A percentile compares a stretch with the other conserved stretches of the same genome.
Conservation (phyloP, 495 filamentous ascomycete genomes). For the Evernia prunastri region DNA sequence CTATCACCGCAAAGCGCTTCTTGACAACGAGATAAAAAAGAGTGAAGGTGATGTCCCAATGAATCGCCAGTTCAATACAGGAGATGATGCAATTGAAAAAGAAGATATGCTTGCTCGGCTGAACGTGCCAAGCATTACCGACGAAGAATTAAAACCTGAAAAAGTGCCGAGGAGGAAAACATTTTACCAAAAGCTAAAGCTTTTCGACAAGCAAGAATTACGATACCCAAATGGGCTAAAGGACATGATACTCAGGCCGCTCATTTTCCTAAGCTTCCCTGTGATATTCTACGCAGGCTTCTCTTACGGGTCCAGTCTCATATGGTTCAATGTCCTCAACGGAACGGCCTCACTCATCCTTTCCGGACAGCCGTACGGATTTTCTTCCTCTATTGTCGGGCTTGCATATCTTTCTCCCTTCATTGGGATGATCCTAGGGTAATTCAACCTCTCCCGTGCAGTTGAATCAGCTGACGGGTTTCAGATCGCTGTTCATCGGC, state of each 20-base stretch:
- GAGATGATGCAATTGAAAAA: neutral
- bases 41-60: neutral
- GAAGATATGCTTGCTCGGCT: neutral
- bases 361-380: slow-evolving; percentile 50
- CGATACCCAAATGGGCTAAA: slow-evolving; percentile 38
- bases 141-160: slow-evolving; percentile 17
- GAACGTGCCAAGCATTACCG: neutral
- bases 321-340: slow-evolving; percentile 63
- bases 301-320: slow-evolving; percentile 56
- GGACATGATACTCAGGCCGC: slow-evolving; percentile 44
- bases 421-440: slow-evolving; percentile 49
- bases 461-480: slow-evolving; percentile 5
- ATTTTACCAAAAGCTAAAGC: slow-evolving; percentile 49
- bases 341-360: slow-evolving; percentile 58
- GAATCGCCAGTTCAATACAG: neutral
- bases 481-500: slow-evolving; percentile 44
- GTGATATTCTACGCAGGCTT: slow-evolving; percentile 63
- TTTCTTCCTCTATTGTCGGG: slow-evolving; percentile 54
- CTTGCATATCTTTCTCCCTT: slow-evolving; percentile 54
- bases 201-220: slow-evolving; percentile 26
- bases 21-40: neutral
- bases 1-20: slow-evolving; percentile 38
- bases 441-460: slow-evolving; percentile 15
- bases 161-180: slow-evolving; percentile 31
- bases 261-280: slow-evolving; percentile 49